Conservation (phyloP, 1,284 basidiomycete genomes). For the Cryptococcus sp. region DNA sequence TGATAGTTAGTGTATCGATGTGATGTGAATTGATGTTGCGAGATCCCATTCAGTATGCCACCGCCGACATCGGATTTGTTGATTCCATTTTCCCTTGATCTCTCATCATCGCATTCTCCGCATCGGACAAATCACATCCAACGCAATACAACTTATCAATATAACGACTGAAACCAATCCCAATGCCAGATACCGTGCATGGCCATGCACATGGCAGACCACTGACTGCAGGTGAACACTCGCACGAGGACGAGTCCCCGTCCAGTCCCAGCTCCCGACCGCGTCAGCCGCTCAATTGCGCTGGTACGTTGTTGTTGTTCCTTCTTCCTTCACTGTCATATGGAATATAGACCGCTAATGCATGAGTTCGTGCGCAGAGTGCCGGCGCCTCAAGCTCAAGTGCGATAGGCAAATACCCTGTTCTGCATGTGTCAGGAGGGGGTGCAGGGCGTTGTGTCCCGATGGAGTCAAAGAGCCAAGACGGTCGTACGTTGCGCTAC, state of each 20-base stretch:
- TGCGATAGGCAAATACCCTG: slow-evolving; percentile 41
- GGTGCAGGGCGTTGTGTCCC: slow-evolving; percentile 39
- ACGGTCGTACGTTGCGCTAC: slow-evolving; percentile 17
- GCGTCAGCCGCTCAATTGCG: slow-evolving; percentile 21
- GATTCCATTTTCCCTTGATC: slow-evolving; percentile 1
- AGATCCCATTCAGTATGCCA: no score
- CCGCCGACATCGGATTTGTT: neutral
- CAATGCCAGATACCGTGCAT: no score
- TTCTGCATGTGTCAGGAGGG: slow-evolving; percentile 38
- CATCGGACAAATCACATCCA: no score
- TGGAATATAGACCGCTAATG: neutral
- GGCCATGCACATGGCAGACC: no score
- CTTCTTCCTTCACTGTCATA: neutral
- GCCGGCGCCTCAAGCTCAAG: slow-evolving; percentile 35
- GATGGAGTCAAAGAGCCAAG: slow-evolving; percentile 29
- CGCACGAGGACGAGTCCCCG: neutral
- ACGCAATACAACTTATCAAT: no score
- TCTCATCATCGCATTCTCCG: no score
- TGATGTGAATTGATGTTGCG: no score
- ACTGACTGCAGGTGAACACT: no score
- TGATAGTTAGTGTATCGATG: neutral
- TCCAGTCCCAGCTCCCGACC: slow-evolving; percentile 3
- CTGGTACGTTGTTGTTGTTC: slow-evolving; percentile 7
- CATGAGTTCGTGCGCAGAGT: slow-evolving; percentile 15
- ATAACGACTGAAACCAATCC: no score